phyloP scores from a whole-genome alignment of 2,329 filamentous ascomycete genomes.

The Colletotrichum theobromicola region DNA sequence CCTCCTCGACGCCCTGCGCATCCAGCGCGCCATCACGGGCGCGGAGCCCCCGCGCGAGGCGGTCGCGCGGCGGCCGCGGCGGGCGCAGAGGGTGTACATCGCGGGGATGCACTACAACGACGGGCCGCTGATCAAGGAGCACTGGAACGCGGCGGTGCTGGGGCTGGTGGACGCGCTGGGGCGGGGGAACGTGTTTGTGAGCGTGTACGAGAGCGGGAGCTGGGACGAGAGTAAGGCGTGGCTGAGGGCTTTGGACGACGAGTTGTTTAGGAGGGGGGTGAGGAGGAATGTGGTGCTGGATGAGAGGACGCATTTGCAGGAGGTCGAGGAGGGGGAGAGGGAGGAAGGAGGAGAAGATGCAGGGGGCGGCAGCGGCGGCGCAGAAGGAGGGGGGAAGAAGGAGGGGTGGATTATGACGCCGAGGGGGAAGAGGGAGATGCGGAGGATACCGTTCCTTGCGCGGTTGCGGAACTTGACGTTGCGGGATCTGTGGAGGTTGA shows the following conservation, averaged over 20 bases:
- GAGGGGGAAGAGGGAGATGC: constrained; percentile 56
- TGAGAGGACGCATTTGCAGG: constrained; percentile 62
- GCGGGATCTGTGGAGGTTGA: constrained; percentile 58
- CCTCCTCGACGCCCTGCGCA: constrained; percentile 43
- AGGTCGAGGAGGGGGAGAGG: constrained; percentile 41
- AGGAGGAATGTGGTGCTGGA: constrained; percentile 61
- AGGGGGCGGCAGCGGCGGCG: constrained; percentile 47
- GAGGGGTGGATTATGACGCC: constrained; percentile 71
- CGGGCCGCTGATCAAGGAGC: constrained; percentile 60
- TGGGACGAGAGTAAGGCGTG: constrained; percentile 71
- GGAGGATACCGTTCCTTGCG: constrained; percentile 74
- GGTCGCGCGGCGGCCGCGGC: constrained; percentile 26
- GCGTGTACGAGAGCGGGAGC: constrained; percentile 72
- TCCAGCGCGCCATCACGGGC: constrained; percentile 24
- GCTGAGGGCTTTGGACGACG: constrained; percentile 59
- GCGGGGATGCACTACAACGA: constrained; percentile 74
- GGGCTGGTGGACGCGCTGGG: constrained; percentile 63
- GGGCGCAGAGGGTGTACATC: constrained; percentile 63
- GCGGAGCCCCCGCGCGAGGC: not conserved
- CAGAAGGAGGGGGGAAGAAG: constrained; percentile 31
- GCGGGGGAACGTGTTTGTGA: constrained; percentile 69
- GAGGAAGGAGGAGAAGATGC: constrained; percentile 46
- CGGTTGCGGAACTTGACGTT: constrained; percentile 68
- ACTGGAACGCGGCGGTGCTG: constrained; percentile 68
- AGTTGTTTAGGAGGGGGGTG: constrained; percentile 58